Evolutionary conservation across 495 filamentous ascomycete genomes (phyloP), one percentile per base, ranked within the genome.

Genomic region (Neurospora tetrasperma): DNA sequence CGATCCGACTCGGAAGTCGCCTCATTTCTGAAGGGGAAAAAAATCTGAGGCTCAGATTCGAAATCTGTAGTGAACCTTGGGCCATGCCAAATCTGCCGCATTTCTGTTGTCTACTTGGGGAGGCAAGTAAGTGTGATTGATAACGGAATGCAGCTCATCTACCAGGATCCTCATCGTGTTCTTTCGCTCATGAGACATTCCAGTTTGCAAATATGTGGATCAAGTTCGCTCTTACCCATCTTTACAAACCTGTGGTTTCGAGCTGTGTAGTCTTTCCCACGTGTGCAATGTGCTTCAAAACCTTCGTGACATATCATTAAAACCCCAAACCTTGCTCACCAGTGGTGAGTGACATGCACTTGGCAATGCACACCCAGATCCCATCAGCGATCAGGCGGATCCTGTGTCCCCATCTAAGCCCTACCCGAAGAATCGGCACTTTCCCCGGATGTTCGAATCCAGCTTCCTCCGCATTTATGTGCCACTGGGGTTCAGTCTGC

Each of bases 391-490:
- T 35, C 27, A 66, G 54, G 54, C 54, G 54, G 54, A 66, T 66
- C 54, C 54, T 38, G 12, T 62, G 27, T 66, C 27, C 54, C 54
- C 54, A 66, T 66, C 54, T 66, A 66, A 66, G 54, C 54, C 54
- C 54, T 66, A 66, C 54, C 54, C 54, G 54, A 66, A 18, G 54
- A 66, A 31, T 35, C 75, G 77, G 77, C 75, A 74, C 74, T 77
- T 77, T 74, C 75, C 77, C 74, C 68, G 42, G 71, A 66, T 70
- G 38, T 70, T 70, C 43, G 69, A 70, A 71, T 39, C 20, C 69
- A 68, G 70, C 71, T 41, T 71, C 74, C 70, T 72, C 75, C 66
- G 72, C 74, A 72, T 44, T 42, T 78, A 74, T 70, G 59, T 72
- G 75, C 68, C 72, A 77, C 70, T 54, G 48, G 69, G 46, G 73